Conservation (phyloP, 331 rosid species). For the Telfairia occidentalis region DNA sequence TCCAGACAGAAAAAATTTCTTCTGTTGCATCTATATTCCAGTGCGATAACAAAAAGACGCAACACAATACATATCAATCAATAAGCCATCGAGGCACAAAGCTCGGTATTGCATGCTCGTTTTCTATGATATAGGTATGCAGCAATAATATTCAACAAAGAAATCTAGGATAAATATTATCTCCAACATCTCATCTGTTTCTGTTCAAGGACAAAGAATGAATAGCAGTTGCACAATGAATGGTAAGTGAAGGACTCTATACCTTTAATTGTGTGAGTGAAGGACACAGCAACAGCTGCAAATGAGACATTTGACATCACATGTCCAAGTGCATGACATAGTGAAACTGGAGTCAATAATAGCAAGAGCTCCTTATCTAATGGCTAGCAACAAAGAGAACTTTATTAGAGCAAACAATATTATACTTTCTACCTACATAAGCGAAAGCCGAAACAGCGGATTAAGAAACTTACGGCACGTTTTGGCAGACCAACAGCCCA, state of each 20-base stretch:
- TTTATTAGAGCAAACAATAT: conserved; percentile 5
- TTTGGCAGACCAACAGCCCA: conserved; percentile 89
- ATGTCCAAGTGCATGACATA: conserved; percentile 90
- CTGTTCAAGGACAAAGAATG: not conserved
- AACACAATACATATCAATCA: not conserved
- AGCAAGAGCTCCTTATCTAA: conserved; percentile 53
- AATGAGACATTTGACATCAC: conserved; percentile 92
- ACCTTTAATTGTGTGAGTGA: conserved; percentile 92
- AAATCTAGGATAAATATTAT: not conserved
- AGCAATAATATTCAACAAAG: not conserved
- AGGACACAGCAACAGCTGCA: conserved; percentile 96
- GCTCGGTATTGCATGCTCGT: not conserved
- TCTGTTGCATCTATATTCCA: not conserved
- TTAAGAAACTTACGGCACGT: conserved; percentile 61
- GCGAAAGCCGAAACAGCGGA: not conserved
- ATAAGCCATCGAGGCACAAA: not conserved
- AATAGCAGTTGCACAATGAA: not conserved
- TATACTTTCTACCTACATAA: not conserved
- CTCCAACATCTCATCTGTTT: not conserved
- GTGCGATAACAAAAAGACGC: not conserved
- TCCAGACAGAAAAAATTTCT: not conserved
- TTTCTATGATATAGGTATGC: not conserved
- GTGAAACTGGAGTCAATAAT: conserved; percentile 57
- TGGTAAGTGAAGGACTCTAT: not conserved
- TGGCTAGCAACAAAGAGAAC: conserved; percentile 29